Conservation (phyloP, 371 early-diverging fungal species). For the Mucor racemosus region DNA sequence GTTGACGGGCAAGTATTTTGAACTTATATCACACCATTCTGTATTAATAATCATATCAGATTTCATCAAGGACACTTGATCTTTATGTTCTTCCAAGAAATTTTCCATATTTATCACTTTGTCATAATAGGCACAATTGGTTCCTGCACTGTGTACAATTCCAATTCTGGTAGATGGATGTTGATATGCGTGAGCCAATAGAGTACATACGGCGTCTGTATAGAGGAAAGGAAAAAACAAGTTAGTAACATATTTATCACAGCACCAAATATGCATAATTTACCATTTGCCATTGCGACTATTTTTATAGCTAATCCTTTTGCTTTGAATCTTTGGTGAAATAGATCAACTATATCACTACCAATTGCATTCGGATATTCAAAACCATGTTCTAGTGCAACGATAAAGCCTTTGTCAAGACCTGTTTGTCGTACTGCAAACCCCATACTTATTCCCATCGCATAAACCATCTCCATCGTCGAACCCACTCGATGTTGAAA, state of each 20-base stretch:
- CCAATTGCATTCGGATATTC: slow-evolving; percentile 50
- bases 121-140: slow-evolving; percentile 90
- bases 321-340: slow-evolving; percentile 40
- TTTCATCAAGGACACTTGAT: slow-evolving; percentile 1
- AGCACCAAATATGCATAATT: not conserved
- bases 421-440: slow-evolving; percentile 54
- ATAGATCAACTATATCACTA: slow-evolving; percentile 43
- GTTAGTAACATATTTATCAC: not conserved
- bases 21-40: slow-evolving; percentile 83
- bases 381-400: slow-evolving; percentile 55
- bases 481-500: slow-evolving; percentile 43
- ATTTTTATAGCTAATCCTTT: slow-evolving; percentile 48
- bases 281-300: slow-evolving; percentile 57
- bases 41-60: slow-evolving; percentile 88
- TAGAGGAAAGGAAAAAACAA: not conserved
- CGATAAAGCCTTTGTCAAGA: slow-evolving; percentile 42
- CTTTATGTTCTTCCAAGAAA: slow-evolving; percentile 18
- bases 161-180: slow-evolving; percentile 86
- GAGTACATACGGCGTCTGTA: slow-evolving; percentile 89
- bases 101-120: slow-evolving; percentile 39
- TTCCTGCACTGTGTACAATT: slow-evolving; percentile 93
- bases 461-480: slow-evolving; percentile 19
- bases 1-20: slow-evolving; percentile 70
- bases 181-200: slow-evolving; percentile 87
- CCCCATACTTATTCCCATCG: slow-evolving; percentile 52